phyloP scores from a whole-genome alignment of 1,284 basidiomycete species.

The Irpex sp. region DNA sequence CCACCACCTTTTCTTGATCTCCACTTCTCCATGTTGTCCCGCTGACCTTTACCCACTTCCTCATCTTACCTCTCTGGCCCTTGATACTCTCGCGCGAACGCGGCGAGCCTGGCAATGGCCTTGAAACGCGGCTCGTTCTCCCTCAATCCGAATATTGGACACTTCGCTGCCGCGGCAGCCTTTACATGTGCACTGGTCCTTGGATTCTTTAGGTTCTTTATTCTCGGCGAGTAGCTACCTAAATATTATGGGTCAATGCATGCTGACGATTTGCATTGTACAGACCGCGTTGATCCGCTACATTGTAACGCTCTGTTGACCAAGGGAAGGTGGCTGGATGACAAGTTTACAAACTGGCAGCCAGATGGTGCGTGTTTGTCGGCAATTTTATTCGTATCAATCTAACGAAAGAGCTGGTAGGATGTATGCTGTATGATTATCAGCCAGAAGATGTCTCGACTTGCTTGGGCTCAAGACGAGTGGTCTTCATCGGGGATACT shows the following conservation, averaged over 20 bases:
- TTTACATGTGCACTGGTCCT: constrained; percentile 35
- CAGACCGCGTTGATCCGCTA: constrained; percentile 70
- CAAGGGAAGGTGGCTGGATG: constrained; percentile 79
- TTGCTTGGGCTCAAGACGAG: constrained; percentile 51
- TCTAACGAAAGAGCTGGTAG: constrained; percentile 30
- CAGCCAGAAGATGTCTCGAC: constrained; percentile 45
- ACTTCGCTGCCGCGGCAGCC: constrained; percentile 42
- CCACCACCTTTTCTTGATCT: not conserved
- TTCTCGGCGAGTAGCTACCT: constrained; percentile 42
- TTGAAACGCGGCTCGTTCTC: constrained; percentile 28
- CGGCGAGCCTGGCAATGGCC: constrained; percentile 16
- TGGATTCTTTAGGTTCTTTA: constrained; percentile 41
- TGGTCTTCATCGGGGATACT: constrained; percentile 86
- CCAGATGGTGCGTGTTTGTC: constrained; percentile 61
- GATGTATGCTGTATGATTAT: constrained; percentile 75
- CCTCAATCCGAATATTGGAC: constrained; percentile 52
- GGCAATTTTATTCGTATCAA: not conserved
- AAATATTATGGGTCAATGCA: not conserved
- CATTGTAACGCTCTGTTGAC: constrained; percentile 71
- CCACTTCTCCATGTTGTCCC: not conserved
- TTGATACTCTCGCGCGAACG: not conserved
- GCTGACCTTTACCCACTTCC: not conserved
- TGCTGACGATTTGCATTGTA: not conserved
- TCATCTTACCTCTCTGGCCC: not conserved
- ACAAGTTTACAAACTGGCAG: constrained; percentile 71